Base-by-base conservation (phyloP, 257 asterid genomes). In the Jasminum sambac region DNA sequence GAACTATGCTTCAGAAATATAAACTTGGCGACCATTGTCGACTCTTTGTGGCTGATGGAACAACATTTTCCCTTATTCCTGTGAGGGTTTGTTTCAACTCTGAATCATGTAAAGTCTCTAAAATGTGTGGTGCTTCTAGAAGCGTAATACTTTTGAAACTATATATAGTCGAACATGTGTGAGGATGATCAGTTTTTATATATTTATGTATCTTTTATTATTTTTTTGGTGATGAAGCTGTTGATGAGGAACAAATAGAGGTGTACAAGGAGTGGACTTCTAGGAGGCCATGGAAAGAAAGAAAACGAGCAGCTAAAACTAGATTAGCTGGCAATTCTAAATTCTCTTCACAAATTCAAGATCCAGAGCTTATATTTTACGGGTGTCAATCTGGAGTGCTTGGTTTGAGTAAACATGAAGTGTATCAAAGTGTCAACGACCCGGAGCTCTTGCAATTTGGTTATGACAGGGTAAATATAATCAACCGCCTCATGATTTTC, bases 21-120 rank as follows among this genome's bases (percentile, higher is more conserved):
- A 81, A 65, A 67, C 85, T 94, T 48, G 96, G 96, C 43, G 95
- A 88, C 59, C 80, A 63, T 46, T 94, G 95, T 59, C 93, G 99
- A 50, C 98, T 89, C 64, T 91, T 91, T 83, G 96, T 88, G 74
- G 98, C 98, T 26, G 98, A 94, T 83, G 99, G 99, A 43, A 85
- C 99, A 36, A 78, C 80, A 26, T 91, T 94, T 79, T 86, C 96
- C 63, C 84, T 89, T 73, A 72, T 78, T 71, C 96, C 97, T 41
- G 65, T 70, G 65, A 78, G 86, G 81, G 80, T 48, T 64, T 75
- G 67, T 68, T 66, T 85, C 55, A 74, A 70, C 68, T 78, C 78
- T 72, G 64, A 63, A 72, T 77, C 86, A 81, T 73, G 86, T 85
- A 80, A 71, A 77, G 73, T 66, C 67, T 70, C 68, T 72, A 73